A percentile compares a stretch with the other conserved stretches of the same genome.
These are phyloP conservation scores for Trypanosoma congolense DNA, from an alignment of 208 protist genomes.

Conservation along the genomic window DNA sequence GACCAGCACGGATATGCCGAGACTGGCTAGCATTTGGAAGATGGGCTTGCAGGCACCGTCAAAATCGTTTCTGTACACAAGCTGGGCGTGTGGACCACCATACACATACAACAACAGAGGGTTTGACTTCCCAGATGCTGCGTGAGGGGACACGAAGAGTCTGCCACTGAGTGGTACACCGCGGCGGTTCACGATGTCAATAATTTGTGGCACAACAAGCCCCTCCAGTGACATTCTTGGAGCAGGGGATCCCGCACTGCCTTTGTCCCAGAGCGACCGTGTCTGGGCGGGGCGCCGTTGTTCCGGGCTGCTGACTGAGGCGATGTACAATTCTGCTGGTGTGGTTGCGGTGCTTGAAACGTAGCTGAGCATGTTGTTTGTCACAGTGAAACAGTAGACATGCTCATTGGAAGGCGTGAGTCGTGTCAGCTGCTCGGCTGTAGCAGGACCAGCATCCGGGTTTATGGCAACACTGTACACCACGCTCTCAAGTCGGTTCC, in stretches of 20 bases:
- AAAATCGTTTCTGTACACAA: constrained; percentile 68
- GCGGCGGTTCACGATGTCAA: constrained; percentile 60
- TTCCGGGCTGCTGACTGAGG: constrained; percentile 11
- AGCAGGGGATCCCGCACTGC: background rate
- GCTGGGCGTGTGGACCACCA: constrained; percentile 85
- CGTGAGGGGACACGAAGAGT: constrained; percentile 49
- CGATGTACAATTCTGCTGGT: constrained; percentile 41
- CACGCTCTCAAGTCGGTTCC: constrained; percentile 35
- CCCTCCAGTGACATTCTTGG: background rate
- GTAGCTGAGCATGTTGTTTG: constrained; percentile 40
- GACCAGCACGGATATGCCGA: constrained; percentile 74
- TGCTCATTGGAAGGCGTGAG: constrained; percentile 43
- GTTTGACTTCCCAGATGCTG: constrained; percentile 10
- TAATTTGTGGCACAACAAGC: constrained; percentile 38
- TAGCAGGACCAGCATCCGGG: background rate
- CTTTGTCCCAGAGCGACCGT: background rate
- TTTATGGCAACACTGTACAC: constrained; percentile 49
- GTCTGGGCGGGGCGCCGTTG: constrained; percentile 1
- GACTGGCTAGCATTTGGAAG: constrained; percentile 60
- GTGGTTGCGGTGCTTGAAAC: constrained; percentile 36
- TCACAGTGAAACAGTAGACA: constrained; percentile 46
- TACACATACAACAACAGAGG: constrained; percentile 82
- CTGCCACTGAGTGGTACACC: constrained; percentile 62
- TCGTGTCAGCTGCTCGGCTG: constrained; percentile 26
- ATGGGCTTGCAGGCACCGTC: constrained; percentile 31